These are phyloP conservation scores for Globisporangium cederbergense DNA, from an alignment of 352 stramenopile species.

Conservation along the genomic window DNA sequence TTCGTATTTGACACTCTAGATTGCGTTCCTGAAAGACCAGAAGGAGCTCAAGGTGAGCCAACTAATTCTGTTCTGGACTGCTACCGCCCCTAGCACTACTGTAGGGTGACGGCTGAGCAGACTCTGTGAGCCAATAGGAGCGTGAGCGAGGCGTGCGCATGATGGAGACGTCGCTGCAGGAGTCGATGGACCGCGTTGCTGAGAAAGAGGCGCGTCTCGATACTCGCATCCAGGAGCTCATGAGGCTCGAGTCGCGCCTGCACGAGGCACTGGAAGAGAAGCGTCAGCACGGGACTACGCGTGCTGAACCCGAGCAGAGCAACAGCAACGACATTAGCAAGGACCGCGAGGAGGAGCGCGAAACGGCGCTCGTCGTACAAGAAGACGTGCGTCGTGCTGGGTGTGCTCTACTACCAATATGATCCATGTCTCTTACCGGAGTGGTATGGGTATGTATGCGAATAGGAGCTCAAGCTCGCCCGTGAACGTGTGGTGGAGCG, in stretches of 20 bases:
- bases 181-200: constrained; percentile 24
- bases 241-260: constrained; percentile 35
- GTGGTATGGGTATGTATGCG: background rate
- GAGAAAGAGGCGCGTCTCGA: constrained; percentile 38
- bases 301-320: background rate
- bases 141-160: constrained; percentile 31
- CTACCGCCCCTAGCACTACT: too few species aligned
- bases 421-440: too few species aligned
- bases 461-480: background rate
- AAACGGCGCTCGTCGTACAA: constrained; percentile 23
- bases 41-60: constrained; percentile 27
- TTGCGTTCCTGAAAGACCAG: constrained; percentile 29
- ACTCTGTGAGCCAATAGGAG: constrained; percentile 16
- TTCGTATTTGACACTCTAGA: constrained; percentile 13
- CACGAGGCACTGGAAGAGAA: constrained; percentile 33
- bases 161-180: constrained; percentile 32
- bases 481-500: constrained; percentile 12
- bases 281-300: constrained; percentile 6
- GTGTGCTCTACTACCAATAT: background rate
- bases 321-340: constrained; percentile 14
- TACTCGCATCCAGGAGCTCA: constrained; percentile 35
- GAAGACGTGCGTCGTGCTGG: constrained; percentile 25
- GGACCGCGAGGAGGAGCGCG: constrained; percentile 19
- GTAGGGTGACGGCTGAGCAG: background rate
- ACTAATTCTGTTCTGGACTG: background rate